phyloP scores from a whole-genome alignment of 1,284 basidiomycete genomes.

The Sanguinoderma infundibulare region DNA sequence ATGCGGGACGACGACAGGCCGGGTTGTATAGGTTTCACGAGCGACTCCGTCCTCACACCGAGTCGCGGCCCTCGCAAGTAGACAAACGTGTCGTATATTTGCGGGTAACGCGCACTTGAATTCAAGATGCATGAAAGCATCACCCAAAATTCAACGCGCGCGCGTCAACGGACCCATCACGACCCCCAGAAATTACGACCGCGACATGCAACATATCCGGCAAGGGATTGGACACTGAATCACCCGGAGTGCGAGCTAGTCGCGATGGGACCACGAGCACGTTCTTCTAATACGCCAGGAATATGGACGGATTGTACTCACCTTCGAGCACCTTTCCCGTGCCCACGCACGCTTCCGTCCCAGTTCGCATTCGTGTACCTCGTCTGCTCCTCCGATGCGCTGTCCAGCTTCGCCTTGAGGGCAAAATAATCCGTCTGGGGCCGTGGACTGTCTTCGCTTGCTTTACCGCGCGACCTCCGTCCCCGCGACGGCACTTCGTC shows the following conservation, averaged over 20 bases:
- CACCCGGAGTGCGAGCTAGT: too few relatives aligned
- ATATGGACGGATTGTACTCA: not conserved
- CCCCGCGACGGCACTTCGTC: constrained; percentile 54
- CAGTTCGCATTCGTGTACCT: constrained; percentile 43
- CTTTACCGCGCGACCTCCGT: constrained; percentile 42
- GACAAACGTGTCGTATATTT: not conserved
- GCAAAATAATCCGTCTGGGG: constrained; percentile 58
- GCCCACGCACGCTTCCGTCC: constrained; percentile 67
- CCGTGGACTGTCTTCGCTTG: constrained; percentile 33
- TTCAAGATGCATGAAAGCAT: not conserved
- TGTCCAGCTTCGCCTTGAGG: constrained; percentile 61
- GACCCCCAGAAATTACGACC: not conserved
- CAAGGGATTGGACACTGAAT: too few relatives aligned
- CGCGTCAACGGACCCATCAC: not conserved
- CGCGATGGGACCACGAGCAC: not conserved
- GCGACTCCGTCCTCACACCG: not conserved
- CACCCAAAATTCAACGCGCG: not conserved
- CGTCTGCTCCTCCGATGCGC: constrained; percentile 38
- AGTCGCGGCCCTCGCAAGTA: not conserved
- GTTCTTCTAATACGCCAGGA: not conserved
- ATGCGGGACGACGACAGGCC: not conserved
- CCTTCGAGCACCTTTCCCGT: constrained; percentile 41
- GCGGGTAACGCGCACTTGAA: not conserved
- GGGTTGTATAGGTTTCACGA: not conserved
- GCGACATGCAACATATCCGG: too few relatives aligned